phyloP scores from a whole-genome alignment of 202 grass and related monocot genomes.

The Panicum hallii region DNA sequence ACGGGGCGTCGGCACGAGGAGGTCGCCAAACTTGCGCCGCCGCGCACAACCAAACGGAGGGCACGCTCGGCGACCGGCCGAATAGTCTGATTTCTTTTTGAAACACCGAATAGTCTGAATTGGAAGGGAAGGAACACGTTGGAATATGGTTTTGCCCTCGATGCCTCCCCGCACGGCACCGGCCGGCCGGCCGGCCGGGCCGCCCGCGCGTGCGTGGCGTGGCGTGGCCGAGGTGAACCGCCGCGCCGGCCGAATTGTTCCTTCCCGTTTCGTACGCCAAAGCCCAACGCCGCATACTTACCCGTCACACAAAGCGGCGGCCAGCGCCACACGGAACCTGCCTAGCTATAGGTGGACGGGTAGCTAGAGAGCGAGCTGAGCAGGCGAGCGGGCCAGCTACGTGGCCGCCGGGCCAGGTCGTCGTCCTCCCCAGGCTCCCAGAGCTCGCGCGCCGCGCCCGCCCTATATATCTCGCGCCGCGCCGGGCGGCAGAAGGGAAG shows the following conservation, averaged over 20 bases:
- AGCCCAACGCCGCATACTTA: constrained; percentile 38
- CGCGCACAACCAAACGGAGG: neutral
- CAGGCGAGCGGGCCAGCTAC: neutral
- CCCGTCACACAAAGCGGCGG: constrained; percentile 34
- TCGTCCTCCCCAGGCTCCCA: neutral
- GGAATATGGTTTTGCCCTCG: constrained; percentile 27
- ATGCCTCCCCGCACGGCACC: neutral
- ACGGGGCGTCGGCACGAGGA: neutral
- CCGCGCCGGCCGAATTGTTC: constrained; percentile 43
- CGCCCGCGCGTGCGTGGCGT: neutral
- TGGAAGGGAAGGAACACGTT: constrained; percentile 32
- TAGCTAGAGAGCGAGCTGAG: neutral
- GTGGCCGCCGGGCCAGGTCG: constrained; percentile 4
- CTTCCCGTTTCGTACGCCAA: constrained; percentile 45
- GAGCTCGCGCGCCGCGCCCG: neutral
- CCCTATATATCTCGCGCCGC: constrained; percentile 44
- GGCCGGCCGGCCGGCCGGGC: neutral
- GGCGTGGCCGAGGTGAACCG: neutral
- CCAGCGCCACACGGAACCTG: constrained; percentile 52
- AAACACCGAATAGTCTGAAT: neutral
- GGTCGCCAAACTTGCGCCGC: constrained; percentile 34
- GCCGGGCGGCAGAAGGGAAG: constrained; percentile 10
- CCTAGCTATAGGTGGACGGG: constrained; percentile 14
- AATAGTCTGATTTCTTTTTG: neutral
- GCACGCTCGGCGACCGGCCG: neutral